Conservation (phyloP, 1,139 yeast species). For the Geotrichum bryndzae region DNA sequence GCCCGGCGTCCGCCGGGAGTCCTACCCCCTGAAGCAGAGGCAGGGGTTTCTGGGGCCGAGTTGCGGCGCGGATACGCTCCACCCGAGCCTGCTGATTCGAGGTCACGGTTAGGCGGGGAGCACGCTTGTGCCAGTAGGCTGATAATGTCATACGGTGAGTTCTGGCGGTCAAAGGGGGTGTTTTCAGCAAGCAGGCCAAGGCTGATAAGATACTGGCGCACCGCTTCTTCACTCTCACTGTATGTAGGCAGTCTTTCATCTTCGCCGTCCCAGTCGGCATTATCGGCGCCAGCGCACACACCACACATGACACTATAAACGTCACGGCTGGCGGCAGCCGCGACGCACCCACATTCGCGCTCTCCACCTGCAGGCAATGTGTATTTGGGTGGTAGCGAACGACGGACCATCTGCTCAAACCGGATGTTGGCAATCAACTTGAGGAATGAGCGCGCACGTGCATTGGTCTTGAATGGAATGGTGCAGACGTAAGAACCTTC, state of each 20-base stretch:
- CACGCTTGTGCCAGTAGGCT: constrained; percentile 11
- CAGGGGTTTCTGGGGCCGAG: not conserved
- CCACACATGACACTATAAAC: not conserved
- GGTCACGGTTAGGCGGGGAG: constrained; percentile 9
- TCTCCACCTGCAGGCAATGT: not conserved
- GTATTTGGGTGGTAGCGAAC: constrained; percentile 31
- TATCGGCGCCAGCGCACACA: constrained; percentile 1
- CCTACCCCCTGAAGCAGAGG: not conserved
- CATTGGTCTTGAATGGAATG: constrained; percentile 28
- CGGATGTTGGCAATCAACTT: constrained; percentile 31
- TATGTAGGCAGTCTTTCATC: constrained; percentile 13
- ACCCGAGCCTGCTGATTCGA: not conserved
- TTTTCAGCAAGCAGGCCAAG: constrained; percentile 12
- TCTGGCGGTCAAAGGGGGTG: constrained; percentile 12
- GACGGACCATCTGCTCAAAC: constrained; percentile 32
- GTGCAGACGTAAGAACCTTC: constrained; percentile 25
- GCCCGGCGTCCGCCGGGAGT: not conserved
- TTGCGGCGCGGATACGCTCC: not conserved
- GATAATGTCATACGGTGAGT: constrained; percentile 2
- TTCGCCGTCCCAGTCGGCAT: constrained; percentile 15
- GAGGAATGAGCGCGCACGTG: constrained; percentile 28
- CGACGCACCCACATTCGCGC: not conserved
- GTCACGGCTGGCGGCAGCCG: not conserved
- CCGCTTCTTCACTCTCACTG: constrained; percentile 17
- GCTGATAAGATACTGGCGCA: constrained; percentile 13